Base-by-base conservation (phyloP, 179 eudicot genomes). In the Nepenthes alata region DNA sequence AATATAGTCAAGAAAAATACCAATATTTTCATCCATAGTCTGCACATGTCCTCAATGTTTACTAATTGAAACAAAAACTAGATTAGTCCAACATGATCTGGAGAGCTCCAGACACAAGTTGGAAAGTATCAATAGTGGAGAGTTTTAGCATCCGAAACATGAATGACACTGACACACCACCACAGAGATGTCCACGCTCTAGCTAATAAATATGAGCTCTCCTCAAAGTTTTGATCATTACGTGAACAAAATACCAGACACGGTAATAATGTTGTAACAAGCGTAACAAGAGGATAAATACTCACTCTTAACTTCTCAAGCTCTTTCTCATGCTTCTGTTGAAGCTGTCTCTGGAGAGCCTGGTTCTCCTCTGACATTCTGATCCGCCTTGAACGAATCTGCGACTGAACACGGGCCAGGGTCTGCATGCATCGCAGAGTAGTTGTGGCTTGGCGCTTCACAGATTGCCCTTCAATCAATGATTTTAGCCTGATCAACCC, bases 331-430 rank as follows among this genome's bases (percentile, higher is more conserved):
- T 78, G 86, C 62, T 86, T 83, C 53, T 80, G 95, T 48, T 83
- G 85, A 64, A 91, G 83, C 71, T 82, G 90, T 66, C 75, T 79
- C 63, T 82, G 91, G 37, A 81, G 82, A 38, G 89, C 86, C 35
- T 78, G 82, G 55, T 89, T 89, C 71, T 91, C 98, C 74, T 89
- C 96, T 0, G 85, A 74, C 96, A 85, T 89, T 55, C 81, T 77
- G 51, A 84, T 70, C 72, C 96, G 85, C 69, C 96, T 75, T 16
- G 87, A 81, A 14, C 77, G 82, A 59, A 91, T 75, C 83, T 89
- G 91, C 68, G 83, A 60, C 58, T 91, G 98, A 76, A 91, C 78
- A 1, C 85, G 95, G 0, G 91, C 85, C 55, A 89, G 66, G 37
- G 77, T 83, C 78, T 86, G 98, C 91, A 91, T 89, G 67, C 79